Evolutionary conservation across 1,284 basidiomycete genomes (phyloP).

Genomic region (Fomitiporia mediterranea): DNA sequence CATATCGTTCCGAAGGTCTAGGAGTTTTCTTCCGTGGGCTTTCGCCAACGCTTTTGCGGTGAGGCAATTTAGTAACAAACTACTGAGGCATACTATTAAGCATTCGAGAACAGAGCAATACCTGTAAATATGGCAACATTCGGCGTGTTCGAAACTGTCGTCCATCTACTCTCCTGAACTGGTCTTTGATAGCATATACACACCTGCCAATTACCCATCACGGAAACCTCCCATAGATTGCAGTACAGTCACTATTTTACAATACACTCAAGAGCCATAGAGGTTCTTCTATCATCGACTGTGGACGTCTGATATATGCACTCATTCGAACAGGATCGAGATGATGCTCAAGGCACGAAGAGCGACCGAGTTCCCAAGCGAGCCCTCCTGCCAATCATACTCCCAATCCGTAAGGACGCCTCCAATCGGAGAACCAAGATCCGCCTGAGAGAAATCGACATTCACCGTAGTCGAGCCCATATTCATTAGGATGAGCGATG

Average conservation of each 20-base stretch:
- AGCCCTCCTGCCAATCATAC: slow-evolving; percentile 8
- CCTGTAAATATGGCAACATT: slow-evolving; percentile 60
- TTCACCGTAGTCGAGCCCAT: slow-evolving; percentile 5
- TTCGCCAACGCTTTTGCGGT: slow-evolving; percentile 76
- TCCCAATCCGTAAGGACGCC: not conserved
- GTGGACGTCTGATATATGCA: not conserved
- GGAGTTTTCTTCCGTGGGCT: slow-evolving; percentile 73
- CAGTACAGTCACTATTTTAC: not conserved
- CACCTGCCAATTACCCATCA: no score
- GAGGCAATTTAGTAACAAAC: slow-evolving; percentile 26
- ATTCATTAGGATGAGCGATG: slow-evolving; percentile 18
- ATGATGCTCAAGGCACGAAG: slow-evolving; percentile 12
- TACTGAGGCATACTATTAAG: not conserved
- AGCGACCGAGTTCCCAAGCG: not conserved
- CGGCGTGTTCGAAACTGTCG: slow-evolving; percentile 46
- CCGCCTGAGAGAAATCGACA: slow-evolving; percentile 8
- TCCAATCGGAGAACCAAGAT: slow-evolving; percentile 8
- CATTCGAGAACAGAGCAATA: slow-evolving; percentile 31
- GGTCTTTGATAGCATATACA: no score
- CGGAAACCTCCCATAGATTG: no score
- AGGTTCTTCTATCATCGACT: not conserved
- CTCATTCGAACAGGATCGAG: slow-evolving; percentile 14
- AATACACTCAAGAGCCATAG: not conserved
- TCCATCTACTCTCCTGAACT: slow-evolving; percentile 33
- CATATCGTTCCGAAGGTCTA: slow-evolving; percentile 61